Percentiles rank a stretch among this genome's conserved stretches.
Conservation (phyloP, 208 protist genomes). For the Leishmania turanica region DNA sequence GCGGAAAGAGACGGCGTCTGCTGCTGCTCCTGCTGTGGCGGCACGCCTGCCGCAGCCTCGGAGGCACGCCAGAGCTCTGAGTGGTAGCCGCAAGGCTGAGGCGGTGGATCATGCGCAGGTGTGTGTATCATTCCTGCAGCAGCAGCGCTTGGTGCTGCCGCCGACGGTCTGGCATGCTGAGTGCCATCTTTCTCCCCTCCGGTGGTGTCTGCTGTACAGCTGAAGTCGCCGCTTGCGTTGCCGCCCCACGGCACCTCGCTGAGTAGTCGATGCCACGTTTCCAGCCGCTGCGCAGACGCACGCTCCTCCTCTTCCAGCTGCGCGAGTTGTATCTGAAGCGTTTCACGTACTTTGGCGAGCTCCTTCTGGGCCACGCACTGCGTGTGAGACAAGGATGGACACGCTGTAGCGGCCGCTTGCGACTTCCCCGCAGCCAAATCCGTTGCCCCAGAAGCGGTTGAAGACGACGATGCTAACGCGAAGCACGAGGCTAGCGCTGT, state of each 20-base stretch:
- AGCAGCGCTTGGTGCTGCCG: background rate
- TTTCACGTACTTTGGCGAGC: conserved; percentile 10
- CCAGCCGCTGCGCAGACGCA: conserved; percentile 12
- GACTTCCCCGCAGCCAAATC: background rate
- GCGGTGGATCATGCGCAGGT: background rate
- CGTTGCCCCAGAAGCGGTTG: background rate
- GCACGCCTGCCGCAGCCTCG: background rate
- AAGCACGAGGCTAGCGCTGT: conserved; percentile 17
- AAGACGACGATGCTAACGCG: background rate
- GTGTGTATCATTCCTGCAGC: conserved; percentile 7
- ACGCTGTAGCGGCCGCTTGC: background rate
- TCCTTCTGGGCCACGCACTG: conserved; percentile 22
- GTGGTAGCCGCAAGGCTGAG: background rate
- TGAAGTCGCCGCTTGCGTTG: conserved; percentile 1
- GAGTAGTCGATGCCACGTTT: conserved; percentile 31
- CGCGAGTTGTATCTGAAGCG: conserved; percentile 9
- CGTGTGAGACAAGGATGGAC: conserved; percentile 18
- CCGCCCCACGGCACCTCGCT: conserved; percentile 25
- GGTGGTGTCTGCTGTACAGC: background rate
- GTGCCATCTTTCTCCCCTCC: background rate
- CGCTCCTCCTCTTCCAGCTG: conserved; percentile 23
- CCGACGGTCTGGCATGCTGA: too few species aligned
- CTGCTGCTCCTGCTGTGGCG: background rate
- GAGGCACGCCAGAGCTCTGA: background rate
- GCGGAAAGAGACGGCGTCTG: background rate